phyloP scores from a whole-genome alignment of 305 asterid genomes.

The Fraxinus albicans region DNA sequence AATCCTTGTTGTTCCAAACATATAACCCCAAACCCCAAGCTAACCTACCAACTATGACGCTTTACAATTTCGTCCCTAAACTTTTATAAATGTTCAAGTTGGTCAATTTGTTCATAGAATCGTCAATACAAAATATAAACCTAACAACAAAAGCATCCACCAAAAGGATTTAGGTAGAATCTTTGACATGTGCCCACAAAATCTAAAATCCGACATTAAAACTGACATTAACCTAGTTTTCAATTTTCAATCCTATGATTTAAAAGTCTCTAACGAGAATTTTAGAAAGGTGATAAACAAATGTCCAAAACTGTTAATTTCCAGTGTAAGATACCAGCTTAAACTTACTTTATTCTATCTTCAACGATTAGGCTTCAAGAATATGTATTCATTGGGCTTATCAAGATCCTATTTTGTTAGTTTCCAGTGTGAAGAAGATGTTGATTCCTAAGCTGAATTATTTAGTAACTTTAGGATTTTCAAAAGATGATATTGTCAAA shows the following conservation, averaged over 20 bases:
- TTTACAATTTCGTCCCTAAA: too few species aligned
- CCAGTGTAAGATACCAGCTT: constrained; percentile 65
- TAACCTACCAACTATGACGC: too few species aligned
- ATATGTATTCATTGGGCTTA: constrained; percentile 51
- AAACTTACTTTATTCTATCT: constrained; percentile 78
- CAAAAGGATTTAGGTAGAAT: constrained; percentile 72
- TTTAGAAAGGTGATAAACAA: constrained; percentile 64
- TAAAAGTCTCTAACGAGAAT: constrained; percentile 56
- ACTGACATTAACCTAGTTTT: constrained; percentile 68
- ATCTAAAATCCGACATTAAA: constrained; percentile 62
- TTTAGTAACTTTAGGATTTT: constrained; percentile 53
- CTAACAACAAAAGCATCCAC: constrained; percentile 54
- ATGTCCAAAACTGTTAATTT: constrained; percentile 62
- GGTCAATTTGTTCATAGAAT: too few species aligned
- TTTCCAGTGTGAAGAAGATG: constrained; percentile 74
- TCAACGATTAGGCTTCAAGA: constrained; percentile 62
- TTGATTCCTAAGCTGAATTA: constrained; percentile 69
- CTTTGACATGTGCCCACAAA: constrained; percentile 77
- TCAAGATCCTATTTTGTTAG: constrained; percentile 68
- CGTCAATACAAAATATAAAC: too few species aligned
- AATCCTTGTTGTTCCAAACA: too few species aligned
- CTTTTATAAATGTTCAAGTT: too few species aligned
- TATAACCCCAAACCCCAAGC: too few species aligned
- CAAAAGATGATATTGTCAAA: constrained; percentile 42
- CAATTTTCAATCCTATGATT: constrained; percentile 58